phyloP scores from a whole-genome alignment of 176 grass and related monocot genomes.

The Juncus inflexus region DNA sequence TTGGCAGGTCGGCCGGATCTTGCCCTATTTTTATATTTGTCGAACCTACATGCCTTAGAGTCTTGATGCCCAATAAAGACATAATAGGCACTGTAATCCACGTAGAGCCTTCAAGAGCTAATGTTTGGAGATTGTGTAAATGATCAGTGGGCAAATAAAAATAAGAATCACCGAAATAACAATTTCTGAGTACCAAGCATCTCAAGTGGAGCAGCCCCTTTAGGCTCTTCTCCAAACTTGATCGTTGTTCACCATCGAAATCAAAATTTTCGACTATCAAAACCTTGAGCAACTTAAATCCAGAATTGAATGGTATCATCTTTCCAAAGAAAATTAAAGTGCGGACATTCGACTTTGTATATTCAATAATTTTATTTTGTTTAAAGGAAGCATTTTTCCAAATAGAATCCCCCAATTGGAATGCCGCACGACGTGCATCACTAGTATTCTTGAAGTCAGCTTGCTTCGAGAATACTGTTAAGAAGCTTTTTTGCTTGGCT shows the following conservation, averaged over 20 bases:
- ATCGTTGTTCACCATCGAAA: background rate
- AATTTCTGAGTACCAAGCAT: background rate
- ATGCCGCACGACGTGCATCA: background rate
- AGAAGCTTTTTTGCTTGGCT: constrained; percentile 18
- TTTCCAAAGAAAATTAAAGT: background rate
- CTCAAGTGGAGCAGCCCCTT: background rate
- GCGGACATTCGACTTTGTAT: background rate
- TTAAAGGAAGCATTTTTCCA: background rate
- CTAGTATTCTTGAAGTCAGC: background rate
- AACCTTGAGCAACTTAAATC: background rate
- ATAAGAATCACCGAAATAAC: background rate
- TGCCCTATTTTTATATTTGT: too few relatives aligned
- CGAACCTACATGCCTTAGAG: constrained; percentile 2
- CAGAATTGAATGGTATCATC: background rate
- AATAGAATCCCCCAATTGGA: background rate
- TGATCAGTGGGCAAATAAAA: too few relatives aligned
- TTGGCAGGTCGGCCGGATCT: background rate
- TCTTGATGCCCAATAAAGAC: background rate
- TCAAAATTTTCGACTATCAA: background rate
- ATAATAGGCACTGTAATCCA: background rate
- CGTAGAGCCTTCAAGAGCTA: background rate
- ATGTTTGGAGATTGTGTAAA: constrained; percentile 1
- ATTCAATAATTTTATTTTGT: background rate
- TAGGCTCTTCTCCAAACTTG: background rate
- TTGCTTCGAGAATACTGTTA: constrained; percentile 5